These are phyloP conservation scores for Fusarium sp. DNA, from an alignment of 2,329 filamentous ascomycete species.

Conservation along the genomic window DNA sequence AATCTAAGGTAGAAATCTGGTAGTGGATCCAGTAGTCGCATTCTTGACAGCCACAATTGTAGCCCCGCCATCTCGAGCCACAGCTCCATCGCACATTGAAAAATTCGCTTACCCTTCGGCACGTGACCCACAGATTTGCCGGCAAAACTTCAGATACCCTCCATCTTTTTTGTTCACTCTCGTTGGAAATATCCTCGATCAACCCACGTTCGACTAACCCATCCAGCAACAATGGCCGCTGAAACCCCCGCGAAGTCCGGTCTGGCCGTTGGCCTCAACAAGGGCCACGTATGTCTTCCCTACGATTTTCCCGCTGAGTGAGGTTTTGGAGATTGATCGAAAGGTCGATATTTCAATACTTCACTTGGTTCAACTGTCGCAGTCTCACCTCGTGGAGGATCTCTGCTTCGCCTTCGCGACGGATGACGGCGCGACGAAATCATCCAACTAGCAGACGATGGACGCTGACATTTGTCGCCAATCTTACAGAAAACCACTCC, in stretches of 20 bases:
- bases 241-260: constrained; percentile 69
- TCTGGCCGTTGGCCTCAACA: constrained; percentile 72
- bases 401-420: constrained; percentile 62
- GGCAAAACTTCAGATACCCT: constrained; percentile 40
- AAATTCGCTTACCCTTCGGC: constrained; percentile 40
- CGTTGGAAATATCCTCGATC: constrained; percentile 37
- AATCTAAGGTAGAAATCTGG: neutral
- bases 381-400: constrained; percentile 82
- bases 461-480: constrained; percentile 66
- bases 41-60: neutral
- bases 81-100: constrained; percentile 2
- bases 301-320: neutral
- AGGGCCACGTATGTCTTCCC: constrained; percentile 69
- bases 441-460: constrained; percentile 65
- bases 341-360: neutral
- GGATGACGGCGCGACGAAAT: constrained; percentile 36
- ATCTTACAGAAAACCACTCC: constrained; percentile 81
- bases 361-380: constrained; percentile 46
- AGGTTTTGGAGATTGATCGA: neutral
- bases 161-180: constrained; percentile 17
- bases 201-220: constrained; percentile 50
- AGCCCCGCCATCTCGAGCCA: neutral
- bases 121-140: constrained; percentile 46
- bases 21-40: neutral
- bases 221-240: constrained; percentile 66